These are phyloP conservation scores for Mucor plumbeus DNA, from an alignment of 371 early-diverging fungal species.

Conservation along the genomic window DNA sequence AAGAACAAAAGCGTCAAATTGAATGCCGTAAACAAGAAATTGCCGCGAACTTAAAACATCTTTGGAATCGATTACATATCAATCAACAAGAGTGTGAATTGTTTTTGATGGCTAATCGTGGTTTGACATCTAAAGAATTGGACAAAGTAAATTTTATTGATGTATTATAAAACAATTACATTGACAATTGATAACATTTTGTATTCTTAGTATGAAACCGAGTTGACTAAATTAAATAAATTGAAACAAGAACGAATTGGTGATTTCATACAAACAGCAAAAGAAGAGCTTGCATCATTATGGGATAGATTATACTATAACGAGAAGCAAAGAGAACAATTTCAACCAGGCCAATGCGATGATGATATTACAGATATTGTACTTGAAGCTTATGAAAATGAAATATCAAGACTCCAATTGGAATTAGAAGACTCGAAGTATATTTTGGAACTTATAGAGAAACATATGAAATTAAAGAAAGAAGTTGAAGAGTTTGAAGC, in stretches of 20 bases:
- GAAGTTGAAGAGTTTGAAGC: constrained; percentile 53
- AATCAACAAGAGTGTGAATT: constrained; percentile 29
- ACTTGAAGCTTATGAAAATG: constrained; percentile 43
- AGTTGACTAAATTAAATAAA: constrained; percentile 27
- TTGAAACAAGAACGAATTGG: constrained; percentile 47
- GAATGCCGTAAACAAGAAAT: constrained; percentile 47
- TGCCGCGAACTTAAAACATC: constrained; percentile 29
- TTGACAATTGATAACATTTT: neutral
- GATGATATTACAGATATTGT: constrained; percentile 28
- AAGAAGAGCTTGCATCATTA: constrained; percentile 37
- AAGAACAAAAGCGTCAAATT: constrained; percentile 35
- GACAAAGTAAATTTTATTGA: constrained; percentile 24
- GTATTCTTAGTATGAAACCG: constrained; percentile 35
- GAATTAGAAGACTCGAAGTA: constrained; percentile 45
- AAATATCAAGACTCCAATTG: constrained; percentile 39
- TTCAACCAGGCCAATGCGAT: constrained; percentile 27
- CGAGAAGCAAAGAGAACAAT: constrained; percentile 33
- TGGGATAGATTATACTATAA: constrained; percentile 54
- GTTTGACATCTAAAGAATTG: constrained; percentile 33
- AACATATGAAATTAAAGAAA: constrained; percentile 44
- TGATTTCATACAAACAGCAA: constrained; percentile 44
- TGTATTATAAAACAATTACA: no score
- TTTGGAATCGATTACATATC: constrained; percentile 46
- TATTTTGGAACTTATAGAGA: constrained; percentile 46
- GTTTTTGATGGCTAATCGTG: constrained; percentile 34